phyloP scores from a whole-genome alignment of 805 yeast species.

The Candida krabiensis region DNA sequence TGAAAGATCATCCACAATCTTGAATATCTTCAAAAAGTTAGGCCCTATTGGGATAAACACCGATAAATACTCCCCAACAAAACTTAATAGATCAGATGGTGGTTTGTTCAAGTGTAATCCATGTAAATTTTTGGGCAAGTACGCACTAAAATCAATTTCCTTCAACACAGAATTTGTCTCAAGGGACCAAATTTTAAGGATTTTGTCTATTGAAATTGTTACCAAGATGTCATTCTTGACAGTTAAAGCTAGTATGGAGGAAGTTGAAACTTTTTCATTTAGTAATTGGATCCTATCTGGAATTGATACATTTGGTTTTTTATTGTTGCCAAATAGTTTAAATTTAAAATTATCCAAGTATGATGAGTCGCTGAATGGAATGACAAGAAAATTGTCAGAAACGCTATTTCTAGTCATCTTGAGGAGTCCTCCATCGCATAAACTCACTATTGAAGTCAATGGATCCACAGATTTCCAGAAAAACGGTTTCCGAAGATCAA shows the following conservation, averaged over 20 bases:
- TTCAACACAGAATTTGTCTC: constrained; percentile 27
- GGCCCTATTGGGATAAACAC: constrained; percentile 29
- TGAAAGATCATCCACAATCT: constrained; percentile 13
- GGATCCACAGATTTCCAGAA: constrained; percentile 46
- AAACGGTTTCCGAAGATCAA: constrained; percentile 57
- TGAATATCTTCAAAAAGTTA: constrained; percentile 22
- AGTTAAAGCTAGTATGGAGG: constrained; percentile 22
- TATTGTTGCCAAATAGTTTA: constrained; percentile 21
- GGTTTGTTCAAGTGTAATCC: constrained; percentile 16
- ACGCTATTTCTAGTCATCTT: constrained; percentile 41
- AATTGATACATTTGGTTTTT: constrained; percentile 1
- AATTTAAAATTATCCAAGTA: constrained; percentile 37
- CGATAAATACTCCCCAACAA: constrained; percentile 14
- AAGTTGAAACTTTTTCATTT: constrained; percentile 22
- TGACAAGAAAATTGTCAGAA: constrained; percentile 20
- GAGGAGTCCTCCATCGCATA: constrained; percentile 77
- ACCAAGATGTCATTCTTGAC: constrained; percentile 14
- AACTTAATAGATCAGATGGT: constrained; percentile 20
- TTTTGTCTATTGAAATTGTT: constrained; percentile 55
- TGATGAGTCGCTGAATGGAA: constrained; percentile 54
- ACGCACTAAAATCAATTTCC: constrained; percentile 23
- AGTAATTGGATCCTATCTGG: constrained; percentile 21
- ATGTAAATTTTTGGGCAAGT: constrained; percentile 22
- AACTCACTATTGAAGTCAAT: constrained; percentile 51
- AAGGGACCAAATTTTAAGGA: constrained; percentile 62